Base-by-base conservation (phyloP, 371 early-diverging fungal genomes). In the Mucor sp. region DNA sequence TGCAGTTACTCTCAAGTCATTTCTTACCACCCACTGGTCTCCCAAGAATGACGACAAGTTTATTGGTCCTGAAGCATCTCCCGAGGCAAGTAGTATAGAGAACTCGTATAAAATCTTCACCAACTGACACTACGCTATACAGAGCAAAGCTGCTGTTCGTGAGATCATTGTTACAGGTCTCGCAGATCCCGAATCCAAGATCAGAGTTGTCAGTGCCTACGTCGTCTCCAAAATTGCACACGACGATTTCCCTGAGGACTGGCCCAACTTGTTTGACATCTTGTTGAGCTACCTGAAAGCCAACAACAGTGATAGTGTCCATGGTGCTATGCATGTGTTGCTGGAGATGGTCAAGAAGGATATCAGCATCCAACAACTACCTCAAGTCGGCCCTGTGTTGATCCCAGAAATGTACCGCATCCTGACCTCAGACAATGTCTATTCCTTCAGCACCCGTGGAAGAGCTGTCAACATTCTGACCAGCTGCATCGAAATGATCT, bases 181-280 rank as follows among this genome's bases (percentile, higher is more conserved):
- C 6, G 74, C 81, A 11, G 89, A 88, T 70, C 79, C 80, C 6
- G 76, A 79, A 50, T 82, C 72, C n/a, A 82, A 84, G 50, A 90
- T 92, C 37, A 80, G 92, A 35, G 86, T 86, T n/a, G 84, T 85
- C 12, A 74, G 82, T 60, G 97, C 97, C 6, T 93, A 91, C 63
- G 91, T 91, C 6, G 85, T 96, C 4, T 92, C 97, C 17, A 90
- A 87, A 65, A 94, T 98, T 72, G 97, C 96, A 2, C 91, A 91
- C 53, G 87, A 91, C 47, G 98, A 98, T 82, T 97, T 94, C 86
- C 96, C 97, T 2, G 97, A 96, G 70, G 85, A 90, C 23, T 98
- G 98, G 98, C 94, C 95, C n/a, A 88, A 92, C 48, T 84, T 98
- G 35, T 87, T 96, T 67, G 89, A 92, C 67, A 82, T 89, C 21